Conservation (phyloP, 768 basidiomycete genomes). For the Agrocybe pediades region DNA sequence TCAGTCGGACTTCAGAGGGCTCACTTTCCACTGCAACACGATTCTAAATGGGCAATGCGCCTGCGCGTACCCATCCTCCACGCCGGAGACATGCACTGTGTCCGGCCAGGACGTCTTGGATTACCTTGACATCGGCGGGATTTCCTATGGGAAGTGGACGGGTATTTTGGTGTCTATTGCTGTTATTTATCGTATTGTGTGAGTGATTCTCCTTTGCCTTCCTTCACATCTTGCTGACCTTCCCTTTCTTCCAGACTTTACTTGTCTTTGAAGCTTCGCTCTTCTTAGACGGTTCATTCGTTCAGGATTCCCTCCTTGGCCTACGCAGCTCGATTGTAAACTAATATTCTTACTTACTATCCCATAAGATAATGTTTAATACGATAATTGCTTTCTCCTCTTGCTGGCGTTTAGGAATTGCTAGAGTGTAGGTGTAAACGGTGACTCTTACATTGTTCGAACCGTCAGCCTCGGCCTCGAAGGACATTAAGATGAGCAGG, state of each 20-base stretch:
- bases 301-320: no score
- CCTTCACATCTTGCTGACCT: not conserved
- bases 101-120: slow-evolving; percentile 51
- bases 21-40: slow-evolving; percentile 43
- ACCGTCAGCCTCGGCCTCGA: no score
- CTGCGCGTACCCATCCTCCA: slow-evolving; percentile 54
- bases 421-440: no score
- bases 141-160: slow-evolving; percentile 46
- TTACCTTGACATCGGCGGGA: slow-evolving; percentile 43
- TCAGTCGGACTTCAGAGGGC: slow-evolving; percentile 50
- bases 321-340: no score
- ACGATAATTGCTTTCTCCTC: no score
- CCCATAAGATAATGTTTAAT: no score
- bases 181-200: slow-evolving; percentile 39
- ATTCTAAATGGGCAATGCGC: slow-evolving; percentile 35
- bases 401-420: no score
- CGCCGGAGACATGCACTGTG: slow-evolving; percentile 44
- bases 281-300: no score
- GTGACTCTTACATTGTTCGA: no score
- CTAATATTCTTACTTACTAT: no score
- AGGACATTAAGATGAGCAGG: no score
- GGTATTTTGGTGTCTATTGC: slow-evolving; percentile 47
- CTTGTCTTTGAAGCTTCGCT: not conserved
- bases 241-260: not conserved
- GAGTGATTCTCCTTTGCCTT: no score